A percentile compares a stretch with the other conserved stretches of the same genome.
Conservation (phyloP, 2,329 filamentous ascomycete genomes). For the Trichophyton simii region DNA sequence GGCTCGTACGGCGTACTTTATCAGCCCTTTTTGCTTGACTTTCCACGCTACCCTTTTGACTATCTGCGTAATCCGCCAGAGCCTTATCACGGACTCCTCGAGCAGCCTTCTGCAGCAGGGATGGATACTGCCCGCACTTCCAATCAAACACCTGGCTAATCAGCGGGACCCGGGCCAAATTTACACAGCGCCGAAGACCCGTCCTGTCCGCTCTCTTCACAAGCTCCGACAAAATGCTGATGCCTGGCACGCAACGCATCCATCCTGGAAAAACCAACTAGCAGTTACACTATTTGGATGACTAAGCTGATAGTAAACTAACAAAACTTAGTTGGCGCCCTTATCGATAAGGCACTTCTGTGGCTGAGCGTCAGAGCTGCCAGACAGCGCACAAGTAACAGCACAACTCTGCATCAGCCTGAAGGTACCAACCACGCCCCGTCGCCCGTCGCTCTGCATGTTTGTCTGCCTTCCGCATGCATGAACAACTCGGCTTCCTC, state of each 20-base stretch:
- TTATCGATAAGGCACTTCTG: neutral
- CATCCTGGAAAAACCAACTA: too few relatives aligned
- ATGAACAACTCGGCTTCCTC: neutral
- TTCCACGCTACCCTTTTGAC: too few relatives aligned
- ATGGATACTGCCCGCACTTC: too few relatives aligned
- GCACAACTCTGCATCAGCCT: neutral
- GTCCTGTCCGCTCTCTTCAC: neutral
- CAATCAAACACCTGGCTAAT: too few relatives aligned
- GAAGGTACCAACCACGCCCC: neutral
- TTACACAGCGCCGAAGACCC: neutral
- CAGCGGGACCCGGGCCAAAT: too few relatives aligned
- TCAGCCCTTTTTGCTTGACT: too few relatives aligned
- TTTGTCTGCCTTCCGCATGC: neutral
- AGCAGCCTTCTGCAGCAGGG: too few relatives aligned
- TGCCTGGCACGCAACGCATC: neutral
- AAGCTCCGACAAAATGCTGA: neutral
- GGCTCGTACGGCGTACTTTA: too few relatives aligned
- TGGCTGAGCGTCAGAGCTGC: neutral
- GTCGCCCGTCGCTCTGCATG: neutral
- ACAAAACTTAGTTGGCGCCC: neutral
- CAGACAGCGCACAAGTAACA: neutral
- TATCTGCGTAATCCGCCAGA: too few relatives aligned
- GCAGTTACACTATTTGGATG: too few relatives aligned
- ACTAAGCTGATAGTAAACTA: too few relatives aligned
- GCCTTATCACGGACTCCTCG: too few relatives aligned